Percentiles rank a stretch among this genome's conserved stretches.
Evolutionary conservation across 495 filamentous ascomycete species (phyloP).

Genomic region (Thozetella sp.): DNA sequence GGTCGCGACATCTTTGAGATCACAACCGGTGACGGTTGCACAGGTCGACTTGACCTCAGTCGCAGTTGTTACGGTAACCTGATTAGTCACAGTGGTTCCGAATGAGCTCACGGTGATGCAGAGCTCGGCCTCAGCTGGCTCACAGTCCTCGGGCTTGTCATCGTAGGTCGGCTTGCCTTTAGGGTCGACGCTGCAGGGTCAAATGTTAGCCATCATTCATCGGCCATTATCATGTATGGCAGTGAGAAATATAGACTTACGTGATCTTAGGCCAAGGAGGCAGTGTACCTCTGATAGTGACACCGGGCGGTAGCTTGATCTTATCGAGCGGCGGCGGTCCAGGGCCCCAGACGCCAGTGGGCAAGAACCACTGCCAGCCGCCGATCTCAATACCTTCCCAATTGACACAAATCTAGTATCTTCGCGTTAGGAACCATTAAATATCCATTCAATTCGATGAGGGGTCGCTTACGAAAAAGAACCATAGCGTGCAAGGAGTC

Average conservation of each 20-base stretch:
- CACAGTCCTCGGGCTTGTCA: neutral
- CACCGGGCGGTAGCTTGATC: neutral
- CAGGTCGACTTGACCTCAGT: conserved; percentile 1
- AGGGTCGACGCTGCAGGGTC: neutral
- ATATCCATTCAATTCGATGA: neutral
- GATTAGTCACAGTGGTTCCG: neutral
- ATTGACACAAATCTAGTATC: neutral
- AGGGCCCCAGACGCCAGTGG: conserved; percentile 3
- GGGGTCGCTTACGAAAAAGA: conserved; percentile 4
- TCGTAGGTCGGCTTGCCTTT: neutral
- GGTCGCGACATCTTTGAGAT: conserved; percentile 2
- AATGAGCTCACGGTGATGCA: conserved; percentile 1
- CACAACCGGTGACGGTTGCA: conserved; percentile 1
- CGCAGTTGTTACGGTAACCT: neutral
- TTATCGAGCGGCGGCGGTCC: neutral
- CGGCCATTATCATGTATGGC: neutral
- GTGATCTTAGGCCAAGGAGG: neutral
- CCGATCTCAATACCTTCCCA: conserved; percentile 4
- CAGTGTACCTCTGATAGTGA: neutral
- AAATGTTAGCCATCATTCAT: neutral
- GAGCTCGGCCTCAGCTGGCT: neutral
- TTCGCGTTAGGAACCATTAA: neutral
- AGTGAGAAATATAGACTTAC: neutral
- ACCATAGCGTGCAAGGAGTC: conserved; percentile 4
- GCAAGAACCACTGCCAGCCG: conserved; percentile 1